Base-by-base conservation (phyloP, 495 filamentous ascomycete genomes). In the Tetracladium setigerum region DNA sequence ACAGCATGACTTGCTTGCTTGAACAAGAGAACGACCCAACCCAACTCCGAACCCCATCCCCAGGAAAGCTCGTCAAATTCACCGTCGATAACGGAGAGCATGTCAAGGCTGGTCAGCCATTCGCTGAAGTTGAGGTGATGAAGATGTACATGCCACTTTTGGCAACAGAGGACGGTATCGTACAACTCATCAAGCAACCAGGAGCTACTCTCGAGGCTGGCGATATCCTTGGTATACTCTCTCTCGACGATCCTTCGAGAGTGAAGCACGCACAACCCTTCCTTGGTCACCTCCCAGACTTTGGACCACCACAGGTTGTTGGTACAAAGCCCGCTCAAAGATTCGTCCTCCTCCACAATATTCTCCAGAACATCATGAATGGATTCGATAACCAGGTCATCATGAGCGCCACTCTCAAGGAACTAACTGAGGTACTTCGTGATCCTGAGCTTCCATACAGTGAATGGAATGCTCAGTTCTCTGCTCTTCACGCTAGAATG, bases 81-180 rank as follows among this genome's bases (percentile, higher is more conserved):
- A 87, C 86, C 10, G 88, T 99, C 1, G 94, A 97, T 64, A 97
- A 94, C 57, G 94, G 94, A 42, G 85, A 94, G 57, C 92, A 97
- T 63, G 82, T 99, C 59, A 84, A 79, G 62, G 89, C 91, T 52
- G 90, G 90, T 44, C 89, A 99, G 65, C 74, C 91, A 7, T 99
- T 87, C 61, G 92, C 92, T 44, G 92, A 99, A 61, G 92, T 99
- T 44, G 92, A 99, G 65, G 94, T 99, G 65, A 99, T 99, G 92
- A 99, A 99, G 76, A 99, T 99, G 92, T 97, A 95, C 73, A 99
- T 99, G 92, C 92, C 92, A 57, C 76, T 99, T 44, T 75, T 99
- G 46, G 84, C 92, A n/a, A 84, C 91, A 65, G 92, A 99, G 65
- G 94, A 95, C 55, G 92, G 92, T 68, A 82, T 91, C 45, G 94